Percentiles rank a stretch among this genome's conserved stretches.
Evolutionary conservation across 2,329 filamentous ascomycete species (phyloP).

Genomic region (Penicillium sp.): DNA sequence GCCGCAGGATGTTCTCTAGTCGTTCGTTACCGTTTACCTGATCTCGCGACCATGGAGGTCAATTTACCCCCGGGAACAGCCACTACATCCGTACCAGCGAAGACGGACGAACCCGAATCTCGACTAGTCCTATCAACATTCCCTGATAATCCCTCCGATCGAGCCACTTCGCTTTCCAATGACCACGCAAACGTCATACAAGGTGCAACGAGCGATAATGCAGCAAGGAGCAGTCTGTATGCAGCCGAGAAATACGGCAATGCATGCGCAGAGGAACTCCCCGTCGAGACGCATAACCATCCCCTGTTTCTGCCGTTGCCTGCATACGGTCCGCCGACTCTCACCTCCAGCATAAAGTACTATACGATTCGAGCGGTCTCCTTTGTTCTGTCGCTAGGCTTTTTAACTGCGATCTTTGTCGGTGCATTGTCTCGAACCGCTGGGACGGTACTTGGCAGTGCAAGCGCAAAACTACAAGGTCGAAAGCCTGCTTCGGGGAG

Average conservation of each 20-base stretch:
- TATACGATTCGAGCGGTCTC: constrained; percentile 69
- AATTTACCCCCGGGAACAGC: constrained; percentile 19
- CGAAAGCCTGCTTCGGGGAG: constrained; percentile 65
- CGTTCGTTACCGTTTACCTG: constrained; percentile 8
- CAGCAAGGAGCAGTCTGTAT: constrained; percentile 2
- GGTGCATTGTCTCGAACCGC: constrained; percentile 74
- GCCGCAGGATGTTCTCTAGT: constrained; percentile 11
- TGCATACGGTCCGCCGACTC: constrained; percentile 76
- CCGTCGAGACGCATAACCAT: constrained; percentile 33
- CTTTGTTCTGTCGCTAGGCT: constrained; percentile 76
- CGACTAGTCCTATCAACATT: constrained; percentile 11
- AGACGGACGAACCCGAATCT: constrained; percentile 6
- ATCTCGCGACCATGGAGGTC: constrained; percentile 26
- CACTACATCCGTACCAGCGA: constrained; percentile 8
- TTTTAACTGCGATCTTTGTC: constrained; percentile 76
- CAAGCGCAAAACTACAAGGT: constrained; percentile 62
- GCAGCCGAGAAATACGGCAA: constrained; percentile 21
- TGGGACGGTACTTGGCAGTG: constrained; percentile 56
- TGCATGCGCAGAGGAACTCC: constrained; percentile 14
- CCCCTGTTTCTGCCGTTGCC: constrained; percentile 80
- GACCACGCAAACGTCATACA: background rate
- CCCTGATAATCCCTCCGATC: constrained; percentile 1
- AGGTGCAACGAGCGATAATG: background rate
- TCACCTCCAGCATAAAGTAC: constrained; percentile 70
- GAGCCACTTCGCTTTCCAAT: background rate